These are phyloP conservation scores for Scenedesmus sp. DNA, from an alignment of 163 green algal genomes.

Conservation along the genomic window DNA sequence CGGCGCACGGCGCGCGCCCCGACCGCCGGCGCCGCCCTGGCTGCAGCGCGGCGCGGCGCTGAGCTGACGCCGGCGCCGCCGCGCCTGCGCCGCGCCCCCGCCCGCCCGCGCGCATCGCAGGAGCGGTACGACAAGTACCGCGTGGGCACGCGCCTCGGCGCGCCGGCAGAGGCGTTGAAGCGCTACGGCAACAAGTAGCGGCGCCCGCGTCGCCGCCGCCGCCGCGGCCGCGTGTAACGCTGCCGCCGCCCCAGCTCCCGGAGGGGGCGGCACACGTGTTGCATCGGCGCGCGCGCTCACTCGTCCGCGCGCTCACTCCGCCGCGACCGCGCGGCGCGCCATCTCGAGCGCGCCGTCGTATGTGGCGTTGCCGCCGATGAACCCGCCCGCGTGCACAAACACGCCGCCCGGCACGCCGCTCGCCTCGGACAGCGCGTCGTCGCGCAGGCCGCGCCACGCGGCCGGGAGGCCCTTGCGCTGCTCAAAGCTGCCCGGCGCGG, in stretches of 20 bases:
- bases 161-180: constrained; percentile 35
- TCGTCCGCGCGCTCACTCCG: too few relatives aligned
- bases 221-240: not conserved
- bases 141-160: constrained; percentile 32
- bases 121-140: constrained; percentile 45
- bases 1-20: too few relatives aligned
- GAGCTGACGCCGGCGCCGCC: too few relatives aligned
- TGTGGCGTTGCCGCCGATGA: constrained; percentile 91
- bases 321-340: constrained; percentile 55
- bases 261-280: not conserved
- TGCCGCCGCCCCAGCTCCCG: not conserved
- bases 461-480: constrained; percentile 76
- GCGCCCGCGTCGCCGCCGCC: not conserved
- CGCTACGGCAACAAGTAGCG: constrained; percentile 18
- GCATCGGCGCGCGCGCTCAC: too few relatives aligned
- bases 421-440: constrained; percentile 75
- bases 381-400: constrained; percentile 95
- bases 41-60: too few relatives aligned
- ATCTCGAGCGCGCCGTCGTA: constrained; percentile 83
- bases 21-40: too few relatives aligned
- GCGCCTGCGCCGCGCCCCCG: too few relatives aligned
- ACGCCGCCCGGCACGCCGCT: constrained; percentile 82
- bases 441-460: constrained; percentile 87
- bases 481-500: constrained; percentile 81
- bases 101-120: not conserved